Percentiles rank a stretch among this genome's conserved stretches.
phyloP scores from a whole-genome alignment of 1,139 yeast genomes.

The Williopsis jadinii region DNA sequence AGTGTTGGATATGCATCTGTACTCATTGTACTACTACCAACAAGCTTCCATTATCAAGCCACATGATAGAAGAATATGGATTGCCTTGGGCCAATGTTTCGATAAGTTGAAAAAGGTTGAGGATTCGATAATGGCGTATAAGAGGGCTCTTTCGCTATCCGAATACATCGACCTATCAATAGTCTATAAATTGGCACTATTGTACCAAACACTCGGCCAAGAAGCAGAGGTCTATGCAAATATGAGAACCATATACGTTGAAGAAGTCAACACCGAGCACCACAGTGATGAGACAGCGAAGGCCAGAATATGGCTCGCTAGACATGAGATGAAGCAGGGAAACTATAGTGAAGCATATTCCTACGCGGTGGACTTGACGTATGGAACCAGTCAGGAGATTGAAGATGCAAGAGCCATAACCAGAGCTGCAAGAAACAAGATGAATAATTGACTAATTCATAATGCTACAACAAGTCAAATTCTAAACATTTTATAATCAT shows the following conservation, averaged over 20 bases:
- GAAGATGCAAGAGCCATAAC: constrained; percentile 87
- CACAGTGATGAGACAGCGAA: constrained; percentile 71
- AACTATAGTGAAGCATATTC: constrained; percentile 66
- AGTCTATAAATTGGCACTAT: constrained; percentile 59
- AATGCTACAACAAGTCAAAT: not conserved
- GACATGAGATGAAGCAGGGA: constrained; percentile 48
- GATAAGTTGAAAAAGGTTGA: constrained; percentile 60
- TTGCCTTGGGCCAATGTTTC: constrained; percentile 86
- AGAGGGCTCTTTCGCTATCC: constrained; percentile 40
- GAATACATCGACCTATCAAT: constrained; percentile 40
- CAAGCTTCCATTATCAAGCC: constrained; percentile 87
- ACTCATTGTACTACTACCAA: constrained; percentile 88
- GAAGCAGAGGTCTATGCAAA: constrained; percentile 48
- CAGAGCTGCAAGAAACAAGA: constrained; percentile 38
- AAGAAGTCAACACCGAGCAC: constrained; percentile 55
- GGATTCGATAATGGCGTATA: constrained; percentile 38
- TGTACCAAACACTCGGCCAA: constrained; percentile 55
- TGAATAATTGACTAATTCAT: constrained; percentile 4
- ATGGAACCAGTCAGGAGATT: constrained; percentile 76
- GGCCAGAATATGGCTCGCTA: constrained; percentile 86
- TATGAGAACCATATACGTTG: constrained; percentile 69
- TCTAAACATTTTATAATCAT: not conserved
- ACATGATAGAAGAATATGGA: constrained; percentile 92
- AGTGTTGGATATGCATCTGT: constrained; percentile 90
- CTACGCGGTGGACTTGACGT: constrained; percentile 67